Evolutionary conservation across 495 filamentous ascomycete species (phyloP).

Genomic region (Chaetomium fimeti): DNA sequence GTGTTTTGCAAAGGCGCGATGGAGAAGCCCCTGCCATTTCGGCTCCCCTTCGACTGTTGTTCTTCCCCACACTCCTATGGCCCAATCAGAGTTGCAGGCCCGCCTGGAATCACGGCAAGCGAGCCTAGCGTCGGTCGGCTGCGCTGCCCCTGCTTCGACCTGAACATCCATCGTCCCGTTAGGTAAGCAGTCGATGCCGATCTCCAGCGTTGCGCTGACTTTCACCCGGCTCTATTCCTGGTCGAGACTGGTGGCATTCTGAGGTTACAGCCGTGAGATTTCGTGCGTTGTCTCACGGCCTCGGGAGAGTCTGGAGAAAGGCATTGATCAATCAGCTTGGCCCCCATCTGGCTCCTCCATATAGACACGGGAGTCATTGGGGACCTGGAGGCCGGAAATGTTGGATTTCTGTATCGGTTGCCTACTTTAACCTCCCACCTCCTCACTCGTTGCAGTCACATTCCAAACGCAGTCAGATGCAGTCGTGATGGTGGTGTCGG

Average conservation of each 20-base stretch:
- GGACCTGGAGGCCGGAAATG: background rate
- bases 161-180: background rate
- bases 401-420: background rate
- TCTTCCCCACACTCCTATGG: constrained; percentile 30
- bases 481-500: background rate
- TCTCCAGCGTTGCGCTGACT: background rate
- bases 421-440: background rate
- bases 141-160: constrained; percentile 11
- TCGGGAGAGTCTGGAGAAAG: constrained; percentile 7
- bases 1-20: background rate
- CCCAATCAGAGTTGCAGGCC: constrained; percentile 30
- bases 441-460: background rate
- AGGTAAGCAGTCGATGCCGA: constrained; percentile 6
- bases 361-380: too few species aligned
- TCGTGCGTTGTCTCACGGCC: constrained; percentile 1
- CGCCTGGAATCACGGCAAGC: constrained; percentile 35
- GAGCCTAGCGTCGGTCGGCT: constrained; percentile 28
- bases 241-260: background rate
- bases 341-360: background rate
- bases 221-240: constrained; percentile 11
- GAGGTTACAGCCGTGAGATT: constrained; percentile 19
- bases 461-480: constrained; percentile 13
- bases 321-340: constrained; percentile 8
- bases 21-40: constrained; percentile 18
- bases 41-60: constrained; percentile 9